Base-by-base conservation (phyloP, 495 filamentous ascomycete genomes). In the Acidiella bohemica region DNA sequence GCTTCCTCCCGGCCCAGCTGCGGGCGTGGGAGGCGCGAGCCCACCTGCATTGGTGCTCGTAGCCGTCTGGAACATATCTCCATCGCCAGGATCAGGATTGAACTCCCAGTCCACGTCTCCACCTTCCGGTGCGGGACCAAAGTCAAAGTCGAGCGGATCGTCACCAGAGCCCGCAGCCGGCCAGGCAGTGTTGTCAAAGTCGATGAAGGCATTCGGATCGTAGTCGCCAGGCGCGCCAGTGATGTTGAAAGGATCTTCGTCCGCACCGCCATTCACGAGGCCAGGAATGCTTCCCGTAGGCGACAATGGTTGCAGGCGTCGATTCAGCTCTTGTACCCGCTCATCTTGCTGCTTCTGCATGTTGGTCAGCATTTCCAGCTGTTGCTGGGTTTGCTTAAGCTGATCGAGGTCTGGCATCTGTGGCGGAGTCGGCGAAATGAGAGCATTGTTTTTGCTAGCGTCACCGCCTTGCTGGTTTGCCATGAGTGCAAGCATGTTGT, bases 261-360 rank as follows among this genome's bases (percentile, higher is more conserved):
- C 25, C 14, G 19, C 30, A 11, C 29, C 37, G 21, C 61, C 66
- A 11, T 67, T 63, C 21, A 66, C 65, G 2, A 92, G 56, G 8
- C 83, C 84, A 1, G 84, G 84, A 36, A 94, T 90, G 13, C 67
- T 67, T 10, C 84, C 84, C 4, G 71, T 81, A 0, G 84, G 85
- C 51, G 76, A 83, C 21, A 92, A 64, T 1, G 86, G 84, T 22
- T 80, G 75, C 17, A 94, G 65, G 0, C 81, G 55, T 24, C 71
- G 71, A 36, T 73, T 71, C 18, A 95, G 63, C 39, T 80, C 71
- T 40, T 81, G 70, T 5, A 95, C 73, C 16, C 78, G 76, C 24
- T 66, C 63, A 35, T 75, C 70, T 49, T 92, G 83, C 28, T 86
- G 73, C 17, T 68, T 67, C 53, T 86, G 78, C 51, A 90, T 67